Evolutionary conservation across 139 green algal genomes (phyloP).

Genomic region (Coccomyxa sp.): DNA sequence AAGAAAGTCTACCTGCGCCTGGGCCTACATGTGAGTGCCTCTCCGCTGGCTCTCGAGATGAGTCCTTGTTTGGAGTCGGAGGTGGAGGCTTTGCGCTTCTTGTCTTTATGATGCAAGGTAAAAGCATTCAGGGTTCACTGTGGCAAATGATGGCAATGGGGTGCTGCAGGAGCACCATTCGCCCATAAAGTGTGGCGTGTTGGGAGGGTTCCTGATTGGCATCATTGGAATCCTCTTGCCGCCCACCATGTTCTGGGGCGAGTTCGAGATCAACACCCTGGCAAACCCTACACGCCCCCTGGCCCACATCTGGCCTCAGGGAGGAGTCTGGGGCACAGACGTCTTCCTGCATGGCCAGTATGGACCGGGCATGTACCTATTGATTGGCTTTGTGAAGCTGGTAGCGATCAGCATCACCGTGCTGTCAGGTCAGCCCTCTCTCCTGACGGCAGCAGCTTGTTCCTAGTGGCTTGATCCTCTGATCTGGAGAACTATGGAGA

Average conservation of each 20-base stretch:
- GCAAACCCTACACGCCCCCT: conserved; percentile 21
- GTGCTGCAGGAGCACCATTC: conserved; percentile 37
- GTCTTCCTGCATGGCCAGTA: conserved; percentile 5
- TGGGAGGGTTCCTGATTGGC: conserved; percentile 37
- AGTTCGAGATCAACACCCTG: conserved; percentile 45
- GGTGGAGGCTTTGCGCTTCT: too few relatives aligned
- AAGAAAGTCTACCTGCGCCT: neutral
- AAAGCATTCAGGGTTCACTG: neutral
- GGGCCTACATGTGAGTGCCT: conserved; percentile 16
- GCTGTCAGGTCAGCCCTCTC: conserved; percentile 1
- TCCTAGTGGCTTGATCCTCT: neutral
- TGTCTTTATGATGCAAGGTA: too few relatives aligned
- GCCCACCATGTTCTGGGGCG: conserved; percentile 43
- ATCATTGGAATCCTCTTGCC: conserved; percentile 39
- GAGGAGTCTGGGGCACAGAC: conserved; percentile 3
- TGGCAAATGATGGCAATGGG: neutral
- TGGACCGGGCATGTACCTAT: conserved; percentile 10
- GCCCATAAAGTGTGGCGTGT: conserved; percentile 26
- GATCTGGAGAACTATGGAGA: too few relatives aligned
- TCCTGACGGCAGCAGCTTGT: neutral
- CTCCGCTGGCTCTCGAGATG: neutral
- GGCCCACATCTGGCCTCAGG: conserved; percentile 43
- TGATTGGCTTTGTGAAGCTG: conserved; percentile 36
- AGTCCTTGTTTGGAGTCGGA: too few relatives aligned
- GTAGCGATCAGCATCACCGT: conserved; percentile 41